Percentiles rank a stretch among this genome's conserved stretches.
phyloP scores from a whole-genome alignment of 352 stramenopile species.

The Pythium rishiriense region DNA sequence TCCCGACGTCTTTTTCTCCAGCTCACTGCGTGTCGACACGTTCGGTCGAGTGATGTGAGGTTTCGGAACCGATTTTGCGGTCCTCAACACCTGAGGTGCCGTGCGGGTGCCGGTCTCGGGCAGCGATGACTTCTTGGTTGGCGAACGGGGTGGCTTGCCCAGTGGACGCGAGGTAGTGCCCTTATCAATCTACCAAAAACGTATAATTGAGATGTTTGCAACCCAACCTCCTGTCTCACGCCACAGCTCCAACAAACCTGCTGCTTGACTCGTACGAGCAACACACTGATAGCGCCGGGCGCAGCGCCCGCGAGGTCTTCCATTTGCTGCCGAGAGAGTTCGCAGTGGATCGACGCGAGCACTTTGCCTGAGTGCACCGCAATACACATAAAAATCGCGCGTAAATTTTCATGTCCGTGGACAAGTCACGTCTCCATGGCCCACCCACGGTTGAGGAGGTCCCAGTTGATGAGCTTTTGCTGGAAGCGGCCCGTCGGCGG shows the following conservation, averaged over 20 bases:
- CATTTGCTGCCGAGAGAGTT: slow-evolving; percentile 43
- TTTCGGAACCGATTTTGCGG: neutral
- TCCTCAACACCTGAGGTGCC: neutral
- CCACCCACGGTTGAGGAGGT: slow-evolving; percentile 54
- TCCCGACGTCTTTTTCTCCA: neutral
- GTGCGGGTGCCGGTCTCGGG: neutral
- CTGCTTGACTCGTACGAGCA: slow-evolving; percentile 48
- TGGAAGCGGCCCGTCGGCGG: slow-evolving; percentile 38
- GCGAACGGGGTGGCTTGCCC: slow-evolving; percentile 4
- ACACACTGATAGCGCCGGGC: slow-evolving; percentile 39
- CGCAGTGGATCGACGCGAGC: slow-evolving; percentile 44
- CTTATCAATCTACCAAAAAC: slow-evolving; percentile 7
- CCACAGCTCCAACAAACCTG: too few species aligned
- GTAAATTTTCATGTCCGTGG: too few species aligned
- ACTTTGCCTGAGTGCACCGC: slow-evolving; percentile 39
- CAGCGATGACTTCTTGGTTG: neutral
- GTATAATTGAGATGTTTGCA: too few species aligned
- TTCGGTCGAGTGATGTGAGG: neutral
- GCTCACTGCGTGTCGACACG: neutral
- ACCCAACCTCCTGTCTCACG: too few species aligned
- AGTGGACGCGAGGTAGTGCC: neutral
- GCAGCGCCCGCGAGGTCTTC: slow-evolving; percentile 45
- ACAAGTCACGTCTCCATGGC: too few species aligned
- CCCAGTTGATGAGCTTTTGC: slow-evolving; percentile 60
- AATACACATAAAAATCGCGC: neutral